phyloP scores from a whole-genome alignment of 306 rosid species.

The Acacia confusa region DNA sequence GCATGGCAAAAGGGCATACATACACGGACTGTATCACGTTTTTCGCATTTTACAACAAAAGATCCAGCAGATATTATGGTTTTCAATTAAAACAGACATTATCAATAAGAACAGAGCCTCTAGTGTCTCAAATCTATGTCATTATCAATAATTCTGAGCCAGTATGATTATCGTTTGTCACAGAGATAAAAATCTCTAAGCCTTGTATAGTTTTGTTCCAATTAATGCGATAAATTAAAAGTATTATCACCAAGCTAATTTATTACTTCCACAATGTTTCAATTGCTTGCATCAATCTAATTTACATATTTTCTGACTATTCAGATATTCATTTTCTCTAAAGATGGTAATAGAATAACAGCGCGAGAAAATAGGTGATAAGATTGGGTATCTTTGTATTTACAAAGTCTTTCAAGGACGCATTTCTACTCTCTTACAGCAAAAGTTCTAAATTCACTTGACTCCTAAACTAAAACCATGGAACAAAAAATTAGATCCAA shows the following conservation, averaged over 20 bases:
- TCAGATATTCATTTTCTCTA: not conserved
- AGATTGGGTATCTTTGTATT: not conserved
- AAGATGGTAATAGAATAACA: not conserved
- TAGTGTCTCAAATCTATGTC: too few relatives aligned
- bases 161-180: not conserved
- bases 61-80: not conserved
- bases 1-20: conserved; percentile 1
- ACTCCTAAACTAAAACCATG: not conserved
- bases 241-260: not conserved
- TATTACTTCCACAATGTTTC: not conserved
- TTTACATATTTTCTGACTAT: not conserved
- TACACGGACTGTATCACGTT: not conserved
- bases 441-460: not conserved
- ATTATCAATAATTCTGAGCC: too few relatives aligned
- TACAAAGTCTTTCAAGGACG: not conserved
- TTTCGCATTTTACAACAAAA: conserved; percentile 4
- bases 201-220: not conserved
- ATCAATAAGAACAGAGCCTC: not conserved
- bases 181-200: not conserved
- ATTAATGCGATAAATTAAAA: not conserved
- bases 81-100: not conserved
- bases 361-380: not conserved
- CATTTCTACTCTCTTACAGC: not conserved
- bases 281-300: not conserved
- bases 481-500: not conserved